phyloP scores from a whole-genome alignment of 2,329 filamentous ascomycete species.

The Aspergillus aculeatinus region DNA sequence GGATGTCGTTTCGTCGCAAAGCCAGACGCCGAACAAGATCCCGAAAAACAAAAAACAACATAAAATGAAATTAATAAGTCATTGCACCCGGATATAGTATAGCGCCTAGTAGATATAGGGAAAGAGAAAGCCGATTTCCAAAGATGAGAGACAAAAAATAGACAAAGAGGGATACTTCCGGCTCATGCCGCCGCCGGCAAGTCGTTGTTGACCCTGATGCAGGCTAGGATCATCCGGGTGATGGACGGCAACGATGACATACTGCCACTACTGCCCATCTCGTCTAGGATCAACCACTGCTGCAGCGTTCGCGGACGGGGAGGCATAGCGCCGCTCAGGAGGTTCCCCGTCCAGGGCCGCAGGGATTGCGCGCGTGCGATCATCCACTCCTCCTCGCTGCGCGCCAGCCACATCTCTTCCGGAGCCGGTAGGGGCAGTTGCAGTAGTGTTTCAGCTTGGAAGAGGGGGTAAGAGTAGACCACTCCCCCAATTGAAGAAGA shows the following conservation, averaged over 20 bases:
- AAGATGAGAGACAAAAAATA: not conserved
- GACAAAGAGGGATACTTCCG: not conserved
- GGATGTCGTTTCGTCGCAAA: not conserved
- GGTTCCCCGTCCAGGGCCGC: not conserved
- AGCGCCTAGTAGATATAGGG: not conserved
- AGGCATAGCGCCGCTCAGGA: slow-evolving; percentile 4
- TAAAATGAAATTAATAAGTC: too few relatives aligned
- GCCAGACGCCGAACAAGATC: too few relatives aligned
- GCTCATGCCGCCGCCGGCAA: not conserved
- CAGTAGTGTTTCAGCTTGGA: slow-evolving; percentile 15
- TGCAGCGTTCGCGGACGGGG: slow-evolving; percentile 10
- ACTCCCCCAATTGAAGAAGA: not conserved
- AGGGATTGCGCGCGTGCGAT: not conserved
- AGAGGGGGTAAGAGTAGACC: not conserved
- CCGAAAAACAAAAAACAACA: too few relatives aligned
- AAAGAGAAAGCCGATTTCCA: not conserved
- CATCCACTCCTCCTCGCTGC: slow-evolving; percentile 19
- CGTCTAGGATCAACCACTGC: slow-evolving; percentile 8
- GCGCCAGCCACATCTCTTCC: slow-evolving; percentile 20
- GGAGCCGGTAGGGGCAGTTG: slow-evolving; percentile 16
- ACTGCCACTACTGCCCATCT: slow-evolving; percentile 5
- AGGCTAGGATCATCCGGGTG: slow-evolving; percentile 17
- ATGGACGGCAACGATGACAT: slow-evolving; percentile 13
- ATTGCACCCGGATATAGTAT: not conserved
- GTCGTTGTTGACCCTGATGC: slow-evolving; percentile 7